Conservation (phyloP, 75 land plant genomes). For the Ceratopteris richardii region DNA sequence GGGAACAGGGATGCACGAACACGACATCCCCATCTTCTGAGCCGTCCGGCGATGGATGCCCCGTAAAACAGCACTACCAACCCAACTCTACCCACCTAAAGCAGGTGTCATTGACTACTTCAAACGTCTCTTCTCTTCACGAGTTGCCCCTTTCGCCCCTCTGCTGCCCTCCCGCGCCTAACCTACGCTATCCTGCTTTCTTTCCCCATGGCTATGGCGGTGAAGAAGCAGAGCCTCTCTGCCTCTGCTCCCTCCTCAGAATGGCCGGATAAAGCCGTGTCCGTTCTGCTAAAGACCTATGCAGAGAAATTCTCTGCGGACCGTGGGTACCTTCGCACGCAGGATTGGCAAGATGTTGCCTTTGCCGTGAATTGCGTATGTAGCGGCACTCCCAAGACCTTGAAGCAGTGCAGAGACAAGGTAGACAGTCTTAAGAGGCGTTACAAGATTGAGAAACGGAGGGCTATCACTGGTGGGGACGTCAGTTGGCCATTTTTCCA, state of each 20-base stretch:
- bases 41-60: no score
- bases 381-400: slow-evolving; percentile 13
- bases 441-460: slow-evolving; percentile 6
- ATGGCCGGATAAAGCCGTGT: slow-evolving; percentile 1
- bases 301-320: background rate
- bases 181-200: no score
- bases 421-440: slow-evolving; percentile 32
- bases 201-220: no score
- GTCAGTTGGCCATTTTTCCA: slow-evolving; percentile 12
- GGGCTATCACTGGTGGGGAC: slow-evolving; percentile 8
- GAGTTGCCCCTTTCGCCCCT: no score
- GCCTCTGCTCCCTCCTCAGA: background rate
- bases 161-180: no score
- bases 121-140: no score
- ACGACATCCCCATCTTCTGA: no score
- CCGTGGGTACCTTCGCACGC: slow-evolving; percentile 18
- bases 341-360: slow-evolving; percentile 26
- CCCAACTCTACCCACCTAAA: no score
- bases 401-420: slow-evolving; percentile 29
- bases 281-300: background rate
- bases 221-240: no score
- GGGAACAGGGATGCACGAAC: no score
- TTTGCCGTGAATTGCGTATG: slow-evolving; percentile 13
- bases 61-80: no score
- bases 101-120: no score